Evolutionary conservation across 305 asterid genomes (phyloP).

Genomic region (Stenogyne calaminthoides): DNA sequence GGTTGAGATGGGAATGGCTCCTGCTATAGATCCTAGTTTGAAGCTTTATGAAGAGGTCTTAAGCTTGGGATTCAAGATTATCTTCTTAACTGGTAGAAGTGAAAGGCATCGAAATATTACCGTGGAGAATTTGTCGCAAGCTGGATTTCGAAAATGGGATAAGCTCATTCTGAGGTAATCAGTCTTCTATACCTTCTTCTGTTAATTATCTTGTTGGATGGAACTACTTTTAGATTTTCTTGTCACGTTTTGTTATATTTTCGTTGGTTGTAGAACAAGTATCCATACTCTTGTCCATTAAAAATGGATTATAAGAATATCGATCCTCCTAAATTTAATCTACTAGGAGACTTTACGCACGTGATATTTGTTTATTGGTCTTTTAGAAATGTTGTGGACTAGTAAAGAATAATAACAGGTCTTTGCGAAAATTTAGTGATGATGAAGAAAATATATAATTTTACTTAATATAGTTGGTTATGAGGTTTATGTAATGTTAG

Average conservation of each 20-base stretch:
- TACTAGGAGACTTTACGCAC: not conserved
- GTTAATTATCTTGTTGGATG: not conserved
- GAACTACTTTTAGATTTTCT: not conserved
- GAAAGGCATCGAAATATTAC: slow-evolving; percentile 64
- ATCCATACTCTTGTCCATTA: not conserved
- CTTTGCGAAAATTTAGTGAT: not conserved
- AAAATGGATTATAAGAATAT: not conserved
- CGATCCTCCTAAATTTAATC: not conserved
- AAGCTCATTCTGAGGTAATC: slow-evolving; percentile 70
- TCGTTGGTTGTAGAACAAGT: not conserved
- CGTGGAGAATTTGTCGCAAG: slow-evolving; percentile 53
- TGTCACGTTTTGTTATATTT: not conserved
- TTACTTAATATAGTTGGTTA: not conserved
- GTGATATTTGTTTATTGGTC: not conserved
- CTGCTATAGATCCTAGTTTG: slow-evolving; percentile 62
- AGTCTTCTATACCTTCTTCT: not conserved
- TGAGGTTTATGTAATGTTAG: not conserved
- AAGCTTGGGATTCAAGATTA: slow-evolving; percentile 61
- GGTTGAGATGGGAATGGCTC: slow-evolving; percentile 71
- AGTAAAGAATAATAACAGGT: not conserved
- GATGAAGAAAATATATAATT: not conserved
- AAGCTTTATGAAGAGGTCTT: slow-evolving; percentile 67
- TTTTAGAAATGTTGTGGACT: not conserved
- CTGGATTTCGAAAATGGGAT: slow-evolving; percentile 70
- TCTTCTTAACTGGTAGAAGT: slow-evolving; percentile 75